Evolutionary conservation across 192 early-diverging fungal genomes (phyloP).

Genomic region (Funneliformis geosporum): DNA sequence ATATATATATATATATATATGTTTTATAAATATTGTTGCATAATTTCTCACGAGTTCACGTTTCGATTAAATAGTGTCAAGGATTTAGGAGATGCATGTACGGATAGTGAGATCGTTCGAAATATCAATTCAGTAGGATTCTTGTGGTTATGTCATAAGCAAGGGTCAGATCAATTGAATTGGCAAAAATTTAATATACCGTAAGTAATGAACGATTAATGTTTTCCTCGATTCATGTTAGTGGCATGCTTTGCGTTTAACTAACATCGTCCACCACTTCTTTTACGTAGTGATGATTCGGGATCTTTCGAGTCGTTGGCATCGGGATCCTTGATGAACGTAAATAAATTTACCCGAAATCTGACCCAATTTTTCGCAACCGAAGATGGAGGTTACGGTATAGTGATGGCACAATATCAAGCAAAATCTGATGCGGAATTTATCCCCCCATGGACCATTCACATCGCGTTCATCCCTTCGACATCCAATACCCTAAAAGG

Average conservation of each 20-base stretch:
- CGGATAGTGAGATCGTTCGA: background rate
- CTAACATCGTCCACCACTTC: no score
- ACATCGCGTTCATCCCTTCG: background rate
- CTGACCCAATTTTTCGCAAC: background rate
- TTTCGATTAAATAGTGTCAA: background rate
- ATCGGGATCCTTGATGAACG: background rate
- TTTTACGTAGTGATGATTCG: background rate
- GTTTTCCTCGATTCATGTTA: no score
- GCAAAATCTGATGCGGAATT: background rate
- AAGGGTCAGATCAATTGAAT: background rate
- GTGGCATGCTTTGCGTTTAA: no score
- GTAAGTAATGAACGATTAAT: background rate
- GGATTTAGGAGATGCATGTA: background rate
- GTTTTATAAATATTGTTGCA: background rate
- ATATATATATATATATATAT: background rate
- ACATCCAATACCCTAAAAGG: background rate
- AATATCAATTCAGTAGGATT: background rate
- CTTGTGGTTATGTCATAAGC: background rate
- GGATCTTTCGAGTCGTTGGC: background rate
- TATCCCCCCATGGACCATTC: background rate
- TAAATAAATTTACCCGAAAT: background rate
- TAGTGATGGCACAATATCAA: background rate
- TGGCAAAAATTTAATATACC: background rate
- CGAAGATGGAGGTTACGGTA: conserved; percentile 8
- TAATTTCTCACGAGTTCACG: background rate